Evolutionary conservation across 2,329 filamentous ascomycete genomes (phyloP).

Genomic region (Neophaeococcomyces mojaviensis): DNA sequence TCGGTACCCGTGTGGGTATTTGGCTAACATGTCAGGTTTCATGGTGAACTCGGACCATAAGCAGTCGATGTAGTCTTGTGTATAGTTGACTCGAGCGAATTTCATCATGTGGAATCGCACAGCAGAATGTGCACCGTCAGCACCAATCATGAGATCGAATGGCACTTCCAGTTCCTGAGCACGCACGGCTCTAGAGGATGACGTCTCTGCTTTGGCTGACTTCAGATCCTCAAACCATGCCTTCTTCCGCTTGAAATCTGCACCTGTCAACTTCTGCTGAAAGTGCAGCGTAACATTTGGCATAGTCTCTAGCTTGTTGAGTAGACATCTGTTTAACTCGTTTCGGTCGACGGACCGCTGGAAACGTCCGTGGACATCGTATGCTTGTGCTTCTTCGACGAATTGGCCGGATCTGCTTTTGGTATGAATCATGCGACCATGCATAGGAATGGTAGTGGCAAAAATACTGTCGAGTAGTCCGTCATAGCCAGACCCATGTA

Average conservation of each 20-base stretch:
- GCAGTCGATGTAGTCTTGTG: constrained; percentile 91
- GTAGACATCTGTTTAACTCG: constrained; percentile 70
- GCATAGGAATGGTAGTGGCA: constrained; percentile 78
- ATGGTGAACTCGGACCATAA: constrained; percentile 96
- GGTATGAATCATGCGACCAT: constrained; percentile 92
- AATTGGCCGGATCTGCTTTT: constrained; percentile 56
- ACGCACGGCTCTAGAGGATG: constrained; percentile 29
- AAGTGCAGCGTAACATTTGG: constrained; percentile 90
- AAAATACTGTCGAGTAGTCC: constrained; percentile 68
- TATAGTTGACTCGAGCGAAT: constrained; percentile 79
- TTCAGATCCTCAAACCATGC: constrained; percentile 73
- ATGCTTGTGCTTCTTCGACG: constrained; percentile 74
- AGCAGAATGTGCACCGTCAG: constrained; percentile 89
- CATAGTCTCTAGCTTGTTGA: constrained; percentile 74
- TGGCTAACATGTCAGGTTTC: constrained; percentile 38
- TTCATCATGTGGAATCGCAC: constrained; percentile 95
- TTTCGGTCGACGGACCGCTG: constrained; percentile 82
- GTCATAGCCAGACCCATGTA: constrained; percentile 61
- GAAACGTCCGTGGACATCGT: constrained; percentile 81
- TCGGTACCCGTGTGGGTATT: constrained; percentile 49
- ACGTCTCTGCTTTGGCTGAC: constrained; percentile 17
- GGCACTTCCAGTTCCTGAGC: constrained; percentile 66
- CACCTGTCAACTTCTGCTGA: constrained; percentile 85
- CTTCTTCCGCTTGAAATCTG: constrained; percentile 68
- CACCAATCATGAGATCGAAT: constrained; percentile 92